Base-by-base conservation (phyloP, 306 rosid genomes). In the Begonia fuchsioides region DNA sequence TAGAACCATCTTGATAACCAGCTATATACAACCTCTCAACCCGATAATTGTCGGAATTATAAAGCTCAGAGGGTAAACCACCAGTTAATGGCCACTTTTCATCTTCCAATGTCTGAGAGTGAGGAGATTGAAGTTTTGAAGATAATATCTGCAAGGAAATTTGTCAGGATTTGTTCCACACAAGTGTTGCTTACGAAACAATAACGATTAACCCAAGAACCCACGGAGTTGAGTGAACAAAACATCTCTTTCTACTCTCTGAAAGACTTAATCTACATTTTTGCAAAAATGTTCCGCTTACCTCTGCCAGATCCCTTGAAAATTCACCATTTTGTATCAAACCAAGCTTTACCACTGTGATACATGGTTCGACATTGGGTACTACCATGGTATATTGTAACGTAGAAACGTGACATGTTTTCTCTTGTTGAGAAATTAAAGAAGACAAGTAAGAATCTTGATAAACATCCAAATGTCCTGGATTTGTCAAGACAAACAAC, bases 1-100 rank as follows among this genome's bases (percentile, higher is more conserved):
- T 60, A 57, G 94, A 87, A 58, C 94, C 96, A 72, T 87, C 93
- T 69, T 55, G 76, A 66, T 87, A 83, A 69, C 96, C 96, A 51
- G 93, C 78, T 55, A 83, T 62, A 59, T 77, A 87, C 49, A 87
- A 48, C 64, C 60, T 74, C 71, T 77, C 72, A 18, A 67, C 75
- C 52, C 61, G 77, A 68, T 63, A 80, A 59, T 55, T 58, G 63
- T 68, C 79, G 32, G 58, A 18, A 50, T 60, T 56, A 53, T 17
- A 49, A 63, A 58, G 17, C 51, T 65, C 76, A 61, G 72, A 65
- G 57, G 82, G 86, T 64, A 83, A 68, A 43, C 96, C 94, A 62
- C 96, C 94, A 14, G 78, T 75, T 77, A 77, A 70, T 54, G 94
- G 87, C 93, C 94, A 83, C 65, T 55, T 67, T 57, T 53, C 59